Evolutionary conservation across 1,284 basidiomycete species (phyloP).

Genomic region (Moesziomyces antarcticus): DNA sequence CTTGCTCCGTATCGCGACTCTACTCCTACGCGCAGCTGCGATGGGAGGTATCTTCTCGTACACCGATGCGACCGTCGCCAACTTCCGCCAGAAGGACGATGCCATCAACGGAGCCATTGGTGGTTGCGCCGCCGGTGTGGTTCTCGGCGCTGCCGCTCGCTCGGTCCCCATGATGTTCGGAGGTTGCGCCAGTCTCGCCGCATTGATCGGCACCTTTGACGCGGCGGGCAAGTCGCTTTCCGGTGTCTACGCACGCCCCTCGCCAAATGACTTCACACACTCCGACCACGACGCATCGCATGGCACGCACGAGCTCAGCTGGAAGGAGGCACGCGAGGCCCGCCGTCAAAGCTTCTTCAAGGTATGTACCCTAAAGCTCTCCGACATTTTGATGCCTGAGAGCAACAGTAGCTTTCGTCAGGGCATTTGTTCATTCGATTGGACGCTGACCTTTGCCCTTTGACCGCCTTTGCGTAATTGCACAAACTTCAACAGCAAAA

Average conservation of each 20-base stretch:
- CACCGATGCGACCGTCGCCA: constrained; percentile 83
- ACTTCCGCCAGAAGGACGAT: constrained; percentile 83
- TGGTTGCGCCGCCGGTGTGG: constrained; percentile 91
- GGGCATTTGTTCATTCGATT: not conserved
- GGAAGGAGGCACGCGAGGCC: constrained; percentile 70
- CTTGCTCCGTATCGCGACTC: constrained; percentile 9
- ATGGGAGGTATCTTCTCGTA: constrained; percentile 89
- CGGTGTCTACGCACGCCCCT: constrained; percentile 42
- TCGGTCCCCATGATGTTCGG: constrained; percentile 86
- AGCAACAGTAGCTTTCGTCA: no score
- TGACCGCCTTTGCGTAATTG: not conserved
- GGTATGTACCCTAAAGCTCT: constrained; percentile 52
- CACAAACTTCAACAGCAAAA: constrained; percentile 20
- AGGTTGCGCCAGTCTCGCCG: constrained; percentile 82
- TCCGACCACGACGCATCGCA: constrained; percentile 56
- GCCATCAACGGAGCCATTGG: constrained; percentile 85
- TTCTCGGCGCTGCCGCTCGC: constrained; percentile 85
- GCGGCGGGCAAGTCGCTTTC: constrained; percentile 74
- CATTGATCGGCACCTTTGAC: constrained; percentile 83
- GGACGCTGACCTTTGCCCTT: not conserved
- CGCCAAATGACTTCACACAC: constrained; percentile 36
- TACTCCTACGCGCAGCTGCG: constrained; percentile 71
- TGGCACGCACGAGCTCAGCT: constrained; percentile 61
- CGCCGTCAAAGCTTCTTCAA: constrained; percentile 71
- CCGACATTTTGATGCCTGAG: not conserved